phyloP scores from a whole-genome alignment of 148 eudicot genomes.

The Fagopyrum esculentum region DNA sequence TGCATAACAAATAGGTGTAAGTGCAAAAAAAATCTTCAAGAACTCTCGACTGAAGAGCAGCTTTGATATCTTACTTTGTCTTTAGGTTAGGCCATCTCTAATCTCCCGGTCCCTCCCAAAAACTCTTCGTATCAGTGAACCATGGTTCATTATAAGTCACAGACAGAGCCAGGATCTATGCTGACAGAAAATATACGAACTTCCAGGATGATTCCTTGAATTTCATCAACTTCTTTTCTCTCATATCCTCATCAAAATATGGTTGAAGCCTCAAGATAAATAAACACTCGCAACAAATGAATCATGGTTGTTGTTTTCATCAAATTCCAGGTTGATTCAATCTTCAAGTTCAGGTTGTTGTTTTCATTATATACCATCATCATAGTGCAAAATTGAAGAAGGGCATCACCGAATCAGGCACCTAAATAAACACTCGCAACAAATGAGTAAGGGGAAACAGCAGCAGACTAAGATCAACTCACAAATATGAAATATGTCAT shows the following conservation, averaged over 20 bases:
- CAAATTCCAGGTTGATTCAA: too few species aligned
- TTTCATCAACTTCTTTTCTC: conserved; percentile 57
- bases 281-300: too few species aligned
- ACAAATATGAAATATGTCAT: too few species aligned
- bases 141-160: conserved; percentile 82
- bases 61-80: conserved; percentile 45
- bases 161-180: conserved; percentile 60
- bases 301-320: too few species aligned
- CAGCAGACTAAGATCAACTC: too few species aligned
- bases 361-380: too few species aligned
- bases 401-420: too few species aligned
- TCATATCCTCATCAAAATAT: conserved; percentile 35
- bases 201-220: conserved; percentile 98
- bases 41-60: neutral
- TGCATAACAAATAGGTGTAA: conserved; percentile 19
- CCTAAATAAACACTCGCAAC: too few species aligned
- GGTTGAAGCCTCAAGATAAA: too few species aligned
- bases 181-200: conserved; percentile 78
- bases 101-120: conserved; percentile 87
- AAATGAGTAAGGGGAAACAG: too few species aligned
- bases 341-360: too few species aligned
- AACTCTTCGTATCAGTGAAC: conserved; percentile 59
- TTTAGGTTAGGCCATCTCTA: conserved; percentile 83
- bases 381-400: too few species aligned
- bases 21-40: neutral